phyloP scores from a whole-genome alignment of 2,329 filamentous ascomycete genomes.

The Fusarium floridanum region DNA sequence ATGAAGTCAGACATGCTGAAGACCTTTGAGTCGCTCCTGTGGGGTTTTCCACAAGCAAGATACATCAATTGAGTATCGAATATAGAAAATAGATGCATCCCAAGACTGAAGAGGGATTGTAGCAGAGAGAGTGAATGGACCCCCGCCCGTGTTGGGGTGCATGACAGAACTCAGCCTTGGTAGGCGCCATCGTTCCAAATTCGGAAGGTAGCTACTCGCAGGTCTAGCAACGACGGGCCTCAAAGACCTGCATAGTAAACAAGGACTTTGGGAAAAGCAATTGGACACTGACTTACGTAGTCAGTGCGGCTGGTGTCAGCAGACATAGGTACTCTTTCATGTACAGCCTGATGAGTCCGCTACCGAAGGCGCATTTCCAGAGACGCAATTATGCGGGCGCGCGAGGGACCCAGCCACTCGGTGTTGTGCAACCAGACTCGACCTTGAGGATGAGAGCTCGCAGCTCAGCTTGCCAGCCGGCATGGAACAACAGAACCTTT shows the following conservation, averaged over 20 bases:
- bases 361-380: not conserved
- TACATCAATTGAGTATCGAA: not conserved
- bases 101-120: not conserved
- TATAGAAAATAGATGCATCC: not conserved
- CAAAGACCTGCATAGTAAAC: not conserved
- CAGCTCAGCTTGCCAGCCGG: not conserved
- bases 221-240: not conserved
- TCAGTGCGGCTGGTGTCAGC: not conserved
- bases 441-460: not conserved
- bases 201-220: not conserved
- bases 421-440: not conserved
- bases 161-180: not conserved
- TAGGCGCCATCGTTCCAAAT: not conserved
- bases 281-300: not conserved
- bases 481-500: not conserved
- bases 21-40: not conserved
- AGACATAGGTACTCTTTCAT: not conserved
- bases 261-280: not conserved
- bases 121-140: not conserved
- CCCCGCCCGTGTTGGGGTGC: not conserved
- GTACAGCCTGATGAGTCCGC: not conserved
- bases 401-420: not conserved
- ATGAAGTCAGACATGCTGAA: not conserved
- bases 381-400: not conserved
- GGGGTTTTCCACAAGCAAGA: not conserved